Evolutionary conservation across 352 stramenopile species (phyloP), one percentile per base, ranked within the genome.

Genomic region (Phytopythium boreale): DNA sequence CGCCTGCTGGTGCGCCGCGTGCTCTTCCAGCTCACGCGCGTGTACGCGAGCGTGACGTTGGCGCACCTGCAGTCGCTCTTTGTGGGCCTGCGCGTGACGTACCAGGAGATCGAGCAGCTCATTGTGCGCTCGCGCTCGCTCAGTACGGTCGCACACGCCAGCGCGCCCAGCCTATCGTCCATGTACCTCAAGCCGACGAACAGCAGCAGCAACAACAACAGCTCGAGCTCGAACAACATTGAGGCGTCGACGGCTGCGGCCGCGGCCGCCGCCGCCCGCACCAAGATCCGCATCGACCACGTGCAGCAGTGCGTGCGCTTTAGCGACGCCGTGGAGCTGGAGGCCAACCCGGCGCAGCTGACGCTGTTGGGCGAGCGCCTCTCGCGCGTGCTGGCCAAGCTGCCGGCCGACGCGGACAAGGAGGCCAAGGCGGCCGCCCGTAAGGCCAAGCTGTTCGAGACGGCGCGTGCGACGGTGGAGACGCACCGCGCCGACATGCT

Each of bases 1-100:
- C 76, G 82, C 37, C 81, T 91, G 52, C 66, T 90, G 8, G 80
- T 94, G 68, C 87, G 81, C 56, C 84, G 82, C 37, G 84, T 95
- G 61, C 80, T 95, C 43, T 92, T 88, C 64, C 83, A 95, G 77
- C 82, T 96, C 46, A 95, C 84, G 24, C 81, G 82, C 59, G 84
- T 96, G 47, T 97, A 97, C 74, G 85, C 89, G 61, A 95, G 81
- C 27, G 89, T 97, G 36, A 95, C 85, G 5, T 89, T 97, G 27
- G 73, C 75, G 55, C 89, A 95, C 67, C 69, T 96, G 50, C 74
- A 86, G 39, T 89, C 79, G 57, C 97, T 99, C 72, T 95, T 97
- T 12, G 78, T 87, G 20, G 85, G 82, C 1, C 64, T 94, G 31
- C 72, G 82, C 60, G 76, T 91, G 56, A 87, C 68, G 22, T 89